Evolutionary conservation across 2,329 filamentous ascomycete species (phyloP).

Genomic region (Raffaelea deltoideospora): DNA sequence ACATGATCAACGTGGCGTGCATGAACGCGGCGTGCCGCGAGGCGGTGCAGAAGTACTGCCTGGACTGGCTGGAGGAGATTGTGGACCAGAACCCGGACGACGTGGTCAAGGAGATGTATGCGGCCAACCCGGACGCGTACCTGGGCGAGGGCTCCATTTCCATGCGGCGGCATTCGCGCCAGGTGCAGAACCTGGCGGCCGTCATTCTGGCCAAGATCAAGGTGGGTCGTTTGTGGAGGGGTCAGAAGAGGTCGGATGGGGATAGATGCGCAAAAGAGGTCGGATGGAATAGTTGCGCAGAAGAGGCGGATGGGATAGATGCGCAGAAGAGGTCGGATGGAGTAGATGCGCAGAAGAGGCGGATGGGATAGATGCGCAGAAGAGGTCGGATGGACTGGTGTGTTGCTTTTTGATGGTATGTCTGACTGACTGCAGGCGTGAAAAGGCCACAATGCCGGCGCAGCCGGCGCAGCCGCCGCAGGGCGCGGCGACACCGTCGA

Average conservation of each 20-base stretch:
- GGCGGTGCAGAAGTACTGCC: slow-evolving; percentile 70
- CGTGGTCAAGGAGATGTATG: slow-evolving; percentile 30
- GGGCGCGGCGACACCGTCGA: slow-evolving; percentile 16
- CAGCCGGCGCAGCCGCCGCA: slow-evolving; percentile 23
- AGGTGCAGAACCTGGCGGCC: slow-evolving; percentile 51
- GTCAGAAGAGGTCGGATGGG: too few species aligned
- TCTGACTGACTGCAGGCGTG: slow-evolving; percentile 32
- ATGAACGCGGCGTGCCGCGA: slow-evolving; percentile 72
- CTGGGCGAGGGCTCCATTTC: slow-evolving; percentile 42
- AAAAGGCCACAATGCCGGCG: slow-evolving; percentile 38
- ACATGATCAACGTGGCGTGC: slow-evolving; percentile 84
- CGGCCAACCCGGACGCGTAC: slow-evolving; percentile 40
- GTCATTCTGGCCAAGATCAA: slow-evolving; percentile 68
- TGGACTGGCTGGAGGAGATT: slow-evolving; percentile 74
- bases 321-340: background rate
- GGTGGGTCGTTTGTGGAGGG: slow-evolving; percentile 34
- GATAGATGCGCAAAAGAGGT: too few species aligned
- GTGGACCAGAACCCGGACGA: slow-evolving; percentile 56
- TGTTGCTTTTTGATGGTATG: slow-evolving; percentile 11
- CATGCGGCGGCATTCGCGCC: slow-evolving; percentile 44
- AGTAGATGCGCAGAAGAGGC: background rate
- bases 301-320: background rate
- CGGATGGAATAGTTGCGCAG: background rate
- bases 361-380: background rate
- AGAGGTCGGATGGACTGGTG: too few species aligned